Conservation (phyloP, 208 protist species). For the Wallacemonas sp. region DNA sequence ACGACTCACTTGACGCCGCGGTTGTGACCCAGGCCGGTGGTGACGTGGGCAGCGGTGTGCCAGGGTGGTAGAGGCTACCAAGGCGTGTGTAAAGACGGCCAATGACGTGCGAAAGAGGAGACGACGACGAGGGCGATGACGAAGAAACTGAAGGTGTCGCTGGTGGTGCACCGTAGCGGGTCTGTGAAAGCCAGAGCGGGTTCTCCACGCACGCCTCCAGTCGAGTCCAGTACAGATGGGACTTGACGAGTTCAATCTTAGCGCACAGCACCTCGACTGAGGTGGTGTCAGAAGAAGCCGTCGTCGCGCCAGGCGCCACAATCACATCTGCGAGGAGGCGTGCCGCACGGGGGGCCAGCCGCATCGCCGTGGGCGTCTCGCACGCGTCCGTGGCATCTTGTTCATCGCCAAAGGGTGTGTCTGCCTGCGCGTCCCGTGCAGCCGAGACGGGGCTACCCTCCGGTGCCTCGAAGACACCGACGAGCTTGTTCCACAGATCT, state of each 20-base stretch:
- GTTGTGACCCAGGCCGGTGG: neutral
- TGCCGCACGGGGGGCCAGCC: neutral
- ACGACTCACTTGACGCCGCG: no score
- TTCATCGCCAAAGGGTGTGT: no score
- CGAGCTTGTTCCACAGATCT: neutral
- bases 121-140: neutral
- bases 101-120: neutral
- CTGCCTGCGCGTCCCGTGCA: no score
- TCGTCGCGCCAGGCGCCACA: neutral
- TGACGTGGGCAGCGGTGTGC: neutral
- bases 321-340: neutral
- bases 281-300: neutral
- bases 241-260: constrained; percentile 11
- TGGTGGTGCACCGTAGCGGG: no score
- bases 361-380: neutral
- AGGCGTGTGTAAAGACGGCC: neutral
- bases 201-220: constrained; percentile 28
- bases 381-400: neutral
- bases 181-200: constrained; percentile 9
- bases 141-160: no score
- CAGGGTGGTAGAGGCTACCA: constrained; percentile 3
- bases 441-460: no score
- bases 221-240: constrained; percentile 21
- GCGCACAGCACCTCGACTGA: constrained; percentile 5
- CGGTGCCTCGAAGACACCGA: neutral